These are phyloP conservation scores for Tolypocladium endophyticum DNA, from an alignment of 2,329 filamentous ascomycete species.

Conservation along the genomic window DNA sequence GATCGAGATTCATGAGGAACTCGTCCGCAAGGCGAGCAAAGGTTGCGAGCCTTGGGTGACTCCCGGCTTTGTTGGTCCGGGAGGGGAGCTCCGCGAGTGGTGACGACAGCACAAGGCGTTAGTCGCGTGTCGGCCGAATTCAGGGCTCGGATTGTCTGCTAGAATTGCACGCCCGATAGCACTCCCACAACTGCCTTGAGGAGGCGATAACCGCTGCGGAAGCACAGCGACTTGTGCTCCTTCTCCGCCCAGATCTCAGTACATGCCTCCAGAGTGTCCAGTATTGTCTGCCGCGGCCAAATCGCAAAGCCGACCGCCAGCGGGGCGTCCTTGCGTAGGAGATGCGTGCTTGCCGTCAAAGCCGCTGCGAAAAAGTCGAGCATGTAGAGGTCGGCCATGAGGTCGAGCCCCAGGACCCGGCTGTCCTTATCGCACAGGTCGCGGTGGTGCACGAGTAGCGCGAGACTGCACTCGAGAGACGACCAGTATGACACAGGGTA, in stretches of 20 bases:
- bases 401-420: background rate
- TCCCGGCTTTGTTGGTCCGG: slow-evolving; percentile 57
- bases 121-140: background rate
- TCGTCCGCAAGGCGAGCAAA: slow-evolving; percentile 47
- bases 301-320: slow-evolving; percentile 3
- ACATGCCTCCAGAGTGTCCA: slow-evolving; percentile 4
- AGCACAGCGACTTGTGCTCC: slow-evolving; percentile 2
- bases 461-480: slow-evolving; percentile 6
- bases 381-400: slow-evolving; percentile 3
- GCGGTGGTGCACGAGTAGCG: slow-evolving; percentile 5
- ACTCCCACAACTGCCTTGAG: background rate
- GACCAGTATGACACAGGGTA: slow-evolving; percentile 6
- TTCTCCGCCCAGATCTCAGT: slow-evolving; percentile 2
- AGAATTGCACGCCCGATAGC: background rate
- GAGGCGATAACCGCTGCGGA: background rate
- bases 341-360: slow-evolving; percentile 4
- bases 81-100: slow-evolving; percentile 59
- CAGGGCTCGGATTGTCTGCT: background rate
- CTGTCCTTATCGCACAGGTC: slow-evolving; percentile 1
- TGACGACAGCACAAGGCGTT: slow-evolving; percentile 16
- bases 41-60: slow-evolving; percentile 53
- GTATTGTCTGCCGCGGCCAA: slow-evolving; percentile 4
- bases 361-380: slow-evolving; percentile 4
- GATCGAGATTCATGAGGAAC: slow-evolving; percentile 61
- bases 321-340: slow-evolving; percentile 4